Evolutionary conservation across 148 eudicot genomes (phyloP), one percentile per base, ranked within the genome.

Genomic region (Persicaria tinctoria): DNA sequence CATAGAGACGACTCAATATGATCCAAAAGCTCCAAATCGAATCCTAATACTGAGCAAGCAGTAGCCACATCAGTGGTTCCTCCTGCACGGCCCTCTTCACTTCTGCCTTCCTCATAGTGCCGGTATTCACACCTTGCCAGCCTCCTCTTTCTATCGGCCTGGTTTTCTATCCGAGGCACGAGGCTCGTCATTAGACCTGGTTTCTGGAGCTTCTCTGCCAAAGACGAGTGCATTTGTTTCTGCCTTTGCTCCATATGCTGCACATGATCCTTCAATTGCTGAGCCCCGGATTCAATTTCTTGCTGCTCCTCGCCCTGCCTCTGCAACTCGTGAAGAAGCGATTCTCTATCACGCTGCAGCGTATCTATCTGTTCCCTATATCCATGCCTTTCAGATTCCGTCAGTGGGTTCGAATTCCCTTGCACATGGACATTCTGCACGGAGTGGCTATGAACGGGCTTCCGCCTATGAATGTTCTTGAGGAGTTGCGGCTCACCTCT

Each of bases 381-480:
- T 49, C 79, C 80, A 77, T 81, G 82, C 82, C 88, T 87, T 70
- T 93, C 98, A 0, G 68, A 70, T 49, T 93, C 92, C n/a, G 84
- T 87, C 55, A 93, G 70, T 18, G 91, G 85, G 78, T 81, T 83
- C 41, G 87, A 78, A 68, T 69, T 80, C 48, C 81, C 89, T 69
- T 78, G 87, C 9, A 77, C 88, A 41, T 80, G 88, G 46, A 83
- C 76, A 86, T 80, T 87, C 70, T 74, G 83, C 51, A 78, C 6
- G 1, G 98, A 91, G 74, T 93, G 98, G 79, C 98, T 91, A 74
- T 93, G 98, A 77, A 93, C 92, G 11, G 98, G 97, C 78, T 93
- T 93, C 5, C 94, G 89, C 75, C 98, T 83, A 72, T 91, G 84
- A 66, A 93, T 93, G 60, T 91, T 93, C 86, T 85, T 89, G 83